Conservation (phyloP, 1,284 basidiomycete species). For the Veloboletus limbatus region DNA sequence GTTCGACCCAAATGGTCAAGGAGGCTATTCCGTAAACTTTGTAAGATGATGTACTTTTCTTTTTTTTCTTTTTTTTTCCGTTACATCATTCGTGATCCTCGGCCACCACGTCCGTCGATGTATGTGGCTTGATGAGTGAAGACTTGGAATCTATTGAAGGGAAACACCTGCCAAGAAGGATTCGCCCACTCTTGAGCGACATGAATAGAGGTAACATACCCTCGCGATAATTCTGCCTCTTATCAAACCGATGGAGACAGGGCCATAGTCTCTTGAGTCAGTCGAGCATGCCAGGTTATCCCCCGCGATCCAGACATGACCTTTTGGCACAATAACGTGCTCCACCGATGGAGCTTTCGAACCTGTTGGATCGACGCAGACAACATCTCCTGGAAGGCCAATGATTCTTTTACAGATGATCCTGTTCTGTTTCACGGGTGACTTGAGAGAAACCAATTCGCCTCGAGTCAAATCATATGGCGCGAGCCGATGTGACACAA, state of each 20-base stretch:
- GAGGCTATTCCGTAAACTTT: slow-evolving; percentile 94
- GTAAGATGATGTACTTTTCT: slow-evolving; percentile 39
- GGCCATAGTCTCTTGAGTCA: slow-evolving; percentile 90
- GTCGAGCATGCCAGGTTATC: slow-evolving; percentile 85
- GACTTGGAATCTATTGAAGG: slow-evolving; percentile 42
- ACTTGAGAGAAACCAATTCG: slow-evolving; percentile 77
- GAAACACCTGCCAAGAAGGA: slow-evolving; percentile 48
- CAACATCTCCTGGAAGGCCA: slow-evolving; percentile 85
- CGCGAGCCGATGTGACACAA: slow-evolving; percentile 52
- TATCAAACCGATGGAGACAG: slow-evolving; percentile 83
- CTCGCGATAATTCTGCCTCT: slow-evolving; percentile 75
- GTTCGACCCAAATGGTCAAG: slow-evolving; percentile 87
- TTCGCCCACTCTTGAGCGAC: not conserved
- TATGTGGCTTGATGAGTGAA: slow-evolving; percentile 50
- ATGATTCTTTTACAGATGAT: slow-evolving; percentile 90
- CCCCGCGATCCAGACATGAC: slow-evolving; percentile 90
- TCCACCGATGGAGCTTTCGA: slow-evolving; percentile 55
- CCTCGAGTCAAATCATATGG: slow-evolving; percentile 64
- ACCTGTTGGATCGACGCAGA: slow-evolving; percentile 87
- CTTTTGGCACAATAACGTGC: slow-evolving; percentile 75
- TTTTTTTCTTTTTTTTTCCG: too few species aligned
- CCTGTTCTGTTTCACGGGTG: slow-evolving; percentile 68
- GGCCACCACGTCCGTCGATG: slow-evolving; percentile 37
- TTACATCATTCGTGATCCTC: slow-evolving; percentile 2
- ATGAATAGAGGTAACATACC: slow-evolving; percentile 44